Percentiles rank a stretch among this genome's conserved stretches.
phyloP scores from a whole-genome alignment of 768 basidiomycete species.

The Heimioporus sp. region DNA sequence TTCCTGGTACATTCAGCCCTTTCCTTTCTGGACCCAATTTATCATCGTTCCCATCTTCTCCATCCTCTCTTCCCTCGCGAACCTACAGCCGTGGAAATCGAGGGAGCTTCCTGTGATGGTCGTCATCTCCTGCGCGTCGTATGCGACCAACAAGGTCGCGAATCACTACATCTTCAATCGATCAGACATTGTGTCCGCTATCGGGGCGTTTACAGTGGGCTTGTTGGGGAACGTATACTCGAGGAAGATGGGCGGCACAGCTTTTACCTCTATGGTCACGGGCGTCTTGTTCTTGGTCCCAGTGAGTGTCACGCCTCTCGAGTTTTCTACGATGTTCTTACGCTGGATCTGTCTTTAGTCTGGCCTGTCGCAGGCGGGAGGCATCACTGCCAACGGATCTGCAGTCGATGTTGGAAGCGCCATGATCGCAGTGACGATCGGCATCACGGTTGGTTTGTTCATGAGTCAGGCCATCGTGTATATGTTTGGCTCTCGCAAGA shows the following conservation, averaged over 20 bases:
- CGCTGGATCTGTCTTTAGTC: constrained; percentile 43
- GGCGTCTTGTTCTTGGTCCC: constrained; percentile 87
- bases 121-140: constrained; percentile 75
- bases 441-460: constrained; percentile 87
- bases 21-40: constrained; percentile 76
- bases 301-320: constrained; percentile 42
- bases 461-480: constrained; percentile 87
- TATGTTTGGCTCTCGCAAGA: constrained; percentile 81
- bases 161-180: constrained; percentile 85
- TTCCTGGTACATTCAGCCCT: constrained; percentile 79
- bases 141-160: constrained; percentile 77
- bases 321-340: background rate
- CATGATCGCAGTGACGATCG: constrained; percentile 89
- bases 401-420: constrained; percentile 84
- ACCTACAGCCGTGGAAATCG: constrained; percentile 73
- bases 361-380: constrained; percentile 83
- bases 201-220: constrained; percentile 82
- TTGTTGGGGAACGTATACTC: constrained; percentile 80
- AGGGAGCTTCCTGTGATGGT: constrained; percentile 81
- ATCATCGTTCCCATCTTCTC: constrained; percentile 78
- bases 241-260: constrained; percentile 78
- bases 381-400: constrained; percentile 76
- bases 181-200: constrained; percentile 80
- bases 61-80: constrained; percentile 66
- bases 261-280: constrained; percentile 89